Percentiles rank a stretch among this genome's conserved stretches.
phyloP scores from a whole-genome alignment of 2,329 filamentous ascomycete genomes.

The Penicillium polonicum region DNA sequence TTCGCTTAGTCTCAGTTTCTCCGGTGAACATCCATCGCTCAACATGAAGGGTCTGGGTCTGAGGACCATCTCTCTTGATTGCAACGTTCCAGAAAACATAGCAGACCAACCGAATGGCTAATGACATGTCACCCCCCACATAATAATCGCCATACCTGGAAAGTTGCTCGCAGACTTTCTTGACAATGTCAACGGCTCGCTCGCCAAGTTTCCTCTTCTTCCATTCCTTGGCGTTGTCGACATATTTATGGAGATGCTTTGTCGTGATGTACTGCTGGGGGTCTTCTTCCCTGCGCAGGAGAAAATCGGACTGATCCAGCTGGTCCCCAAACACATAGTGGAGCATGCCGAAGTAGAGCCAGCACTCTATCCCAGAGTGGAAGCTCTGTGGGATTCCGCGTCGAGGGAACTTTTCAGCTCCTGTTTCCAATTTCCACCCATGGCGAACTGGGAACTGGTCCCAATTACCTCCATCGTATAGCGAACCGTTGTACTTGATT shows the following conservation, averaged over 20 bases:
- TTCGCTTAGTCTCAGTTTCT: not conserved
- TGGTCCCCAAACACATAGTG: slow-evolving; percentile 8
- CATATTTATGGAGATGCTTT: slow-evolving; percentile 8
- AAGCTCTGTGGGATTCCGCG: not conserved
- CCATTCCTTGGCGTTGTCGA: slow-evolving; percentile 11
- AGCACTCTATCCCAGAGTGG: slow-evolving; percentile 6
- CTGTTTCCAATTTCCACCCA: not conserved
- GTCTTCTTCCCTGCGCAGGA: not conserved
- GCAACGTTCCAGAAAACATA: not conserved
- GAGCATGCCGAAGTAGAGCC: slow-evolving; percentile 16
- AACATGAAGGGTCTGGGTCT: not conserved
- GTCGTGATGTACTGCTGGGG: slow-evolving; percentile 7
- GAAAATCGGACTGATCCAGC: slow-evolving; percentile 12
- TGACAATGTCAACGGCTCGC: slow-evolving; percentile 9
- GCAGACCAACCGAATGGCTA: not conserved
- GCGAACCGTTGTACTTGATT: not conserved
- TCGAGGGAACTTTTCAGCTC: not conserved
- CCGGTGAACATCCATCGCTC: not conserved
- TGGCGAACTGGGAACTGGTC: not conserved
- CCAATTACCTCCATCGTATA: not conserved
- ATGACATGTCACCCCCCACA: not conserved
- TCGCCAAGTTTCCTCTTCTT: slow-evolving; percentile 10
- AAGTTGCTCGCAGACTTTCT: slow-evolving; percentile 10
- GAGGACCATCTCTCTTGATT: not conserved
- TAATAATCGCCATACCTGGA: not conserved